Evolutionary conservation across 208 protist genomes (phyloP), one percentile per base, ranked within the genome.

Genomic region (Crithidia mellificae): DNA sequence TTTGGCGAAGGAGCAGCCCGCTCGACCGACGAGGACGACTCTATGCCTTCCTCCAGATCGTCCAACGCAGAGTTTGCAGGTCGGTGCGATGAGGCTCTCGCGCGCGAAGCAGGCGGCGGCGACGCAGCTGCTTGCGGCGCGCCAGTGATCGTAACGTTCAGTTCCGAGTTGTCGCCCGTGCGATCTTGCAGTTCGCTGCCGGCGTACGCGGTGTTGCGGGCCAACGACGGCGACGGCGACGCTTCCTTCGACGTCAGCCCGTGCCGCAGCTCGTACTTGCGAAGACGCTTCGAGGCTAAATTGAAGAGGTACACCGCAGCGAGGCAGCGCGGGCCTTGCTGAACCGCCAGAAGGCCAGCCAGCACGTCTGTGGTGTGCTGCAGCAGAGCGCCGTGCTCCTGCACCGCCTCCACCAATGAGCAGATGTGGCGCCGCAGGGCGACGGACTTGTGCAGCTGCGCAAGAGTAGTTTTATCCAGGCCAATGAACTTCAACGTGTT

Each of bases 241-340:
- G 39, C 29, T 2, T 17, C 52, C 17, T 27, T 15, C 2, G 29
- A 15, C 12, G 4, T 14, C 2, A 39, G 32, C 5, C 41, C 53
- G 15, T 38, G 30, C 17, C 61, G 65, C 36, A 79, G 59, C 58
- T 72, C 64, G 59, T 58, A 75, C 57, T 79, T 83, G 54, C 62
- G 62, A 24, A 90, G 74, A 0, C 82, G 78, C 44, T 80, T 71
- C 32, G 61, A 56, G 7, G 82, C 69, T 19, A 75, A 11, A 39
- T 81, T 77, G 30, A 89, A 80, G 20, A 93, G 68, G 63, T 54
- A 39, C 46, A 79, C 46, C 14, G 74, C 79, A 27, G 81, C 83
- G 38, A 87, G 74, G 1, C 76, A 82, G 36, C 74, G 77, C 11
- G 80, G 41, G 0, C 76, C 75, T n/a, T 86, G 74, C 24, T 80